phyloP scores from a whole-genome alignment of 2,329 filamentous ascomycete genomes.

The Pestalotiopsis sp. region DNA sequence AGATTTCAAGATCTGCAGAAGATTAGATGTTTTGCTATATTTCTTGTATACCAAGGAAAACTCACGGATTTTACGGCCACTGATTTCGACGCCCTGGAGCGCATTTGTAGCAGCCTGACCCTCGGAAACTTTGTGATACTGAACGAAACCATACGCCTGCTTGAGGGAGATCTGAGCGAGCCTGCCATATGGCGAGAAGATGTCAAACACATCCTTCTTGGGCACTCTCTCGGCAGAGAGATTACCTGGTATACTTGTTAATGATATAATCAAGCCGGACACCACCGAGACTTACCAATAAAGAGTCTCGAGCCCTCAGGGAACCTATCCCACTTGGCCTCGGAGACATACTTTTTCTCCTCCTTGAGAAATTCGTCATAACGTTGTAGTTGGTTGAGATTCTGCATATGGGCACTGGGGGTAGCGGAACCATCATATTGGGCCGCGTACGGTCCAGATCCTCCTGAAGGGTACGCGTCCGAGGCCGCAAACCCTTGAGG shows the following conservation, averaged over 20 bases:
- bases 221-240: conserved; percentile 90
- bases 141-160: conserved; percentile 94
- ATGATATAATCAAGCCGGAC: conserved; percentile 20
- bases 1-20: conserved; percentile 78
- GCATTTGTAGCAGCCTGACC: conserved; percentile 74
- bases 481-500: conserved; percentile 30
- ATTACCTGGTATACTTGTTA: conserved; percentile 64
- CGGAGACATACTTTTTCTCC: conserved; percentile 74
- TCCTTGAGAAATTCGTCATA: conserved; percentile 75
- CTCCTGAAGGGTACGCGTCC: conserved; percentile 26
- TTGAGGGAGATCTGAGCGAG: conserved; percentile 96
- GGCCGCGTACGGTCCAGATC: conserved; percentile 4
- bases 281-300: conserved; percentile 61
- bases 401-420: conserved; percentile 12
- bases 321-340: conserved; percentile 81
- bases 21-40: neutral
- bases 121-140: conserved; percentile 78
- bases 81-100: conserved; percentile 79
- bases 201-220: conserved; percentile 89
- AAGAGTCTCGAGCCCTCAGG: conserved; percentile 77
- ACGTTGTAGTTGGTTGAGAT: conserved; percentile 38
- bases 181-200: conserved; percentile 83
- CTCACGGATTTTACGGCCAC: conserved; percentile 93
- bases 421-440: conserved; percentile 18
- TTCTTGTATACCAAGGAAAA: conserved; percentile 33